These are phyloP conservation scores for Claviceps digitariae DNA, from an alignment of 2,329 filamentous ascomycete species.

Conservation along the genomic window DNA sequence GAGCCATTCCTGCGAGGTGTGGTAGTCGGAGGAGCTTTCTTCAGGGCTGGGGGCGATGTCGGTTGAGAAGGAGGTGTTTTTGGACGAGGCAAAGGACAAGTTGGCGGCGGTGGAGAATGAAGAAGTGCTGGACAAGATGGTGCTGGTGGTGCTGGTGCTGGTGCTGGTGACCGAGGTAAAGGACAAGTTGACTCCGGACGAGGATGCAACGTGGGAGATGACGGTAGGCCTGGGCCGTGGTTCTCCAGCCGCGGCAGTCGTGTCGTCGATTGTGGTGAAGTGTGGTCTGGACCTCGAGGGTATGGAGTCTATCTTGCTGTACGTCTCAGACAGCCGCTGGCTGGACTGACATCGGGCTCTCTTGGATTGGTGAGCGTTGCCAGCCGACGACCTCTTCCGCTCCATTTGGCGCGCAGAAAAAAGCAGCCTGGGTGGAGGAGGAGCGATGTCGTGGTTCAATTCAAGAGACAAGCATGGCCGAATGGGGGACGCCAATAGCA, in stretches of 20 bases:
- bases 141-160: neutral
- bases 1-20: conserved; percentile 9
- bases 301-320: conserved; percentile 1
- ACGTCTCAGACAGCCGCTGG: conserved; percentile 5
- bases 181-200: neutral
- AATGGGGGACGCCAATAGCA: neutral
- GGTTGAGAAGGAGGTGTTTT: conserved; percentile 4
- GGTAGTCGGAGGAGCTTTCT: conserved; percentile 7
- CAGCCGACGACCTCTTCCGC: conserved; percentile 3
- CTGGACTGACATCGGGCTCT: conserved; percentile 2
- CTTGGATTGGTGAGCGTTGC: neutral
- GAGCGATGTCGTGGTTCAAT: neutral
- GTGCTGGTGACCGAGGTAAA: neutral
- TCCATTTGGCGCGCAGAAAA: conserved; percentile 1
- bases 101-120: neutral
- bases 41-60: neutral
- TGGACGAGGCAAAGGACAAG: conserved; percentile 1
- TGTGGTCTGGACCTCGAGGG: neutral
- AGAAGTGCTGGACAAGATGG: neutral
- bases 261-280: neutral
- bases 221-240: neutral
- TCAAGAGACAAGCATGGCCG: neutral
- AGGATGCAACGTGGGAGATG: neutral
- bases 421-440: neutral
- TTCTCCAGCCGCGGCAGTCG: neutral